Percentiles rank a stretch among this genome's conserved stretches.
These are phyloP conservation scores for Tuber brumale DNA, from an alignment of 495 filamentous ascomycete species.

Conservation along the genomic window DNA sequence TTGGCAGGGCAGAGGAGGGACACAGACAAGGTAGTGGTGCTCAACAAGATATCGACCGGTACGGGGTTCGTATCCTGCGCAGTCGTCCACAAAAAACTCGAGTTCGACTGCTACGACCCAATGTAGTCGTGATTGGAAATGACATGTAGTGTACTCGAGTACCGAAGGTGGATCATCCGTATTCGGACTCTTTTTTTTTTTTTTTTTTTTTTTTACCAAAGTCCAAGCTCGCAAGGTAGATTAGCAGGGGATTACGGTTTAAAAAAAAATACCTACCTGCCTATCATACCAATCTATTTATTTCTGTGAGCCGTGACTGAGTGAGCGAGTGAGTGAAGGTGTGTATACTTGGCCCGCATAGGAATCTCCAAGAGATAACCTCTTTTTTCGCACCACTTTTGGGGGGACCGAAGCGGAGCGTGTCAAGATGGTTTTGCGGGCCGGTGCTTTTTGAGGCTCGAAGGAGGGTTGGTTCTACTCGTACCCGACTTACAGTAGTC, in stretches of 20 bases:
- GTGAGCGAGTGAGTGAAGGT: neutral
- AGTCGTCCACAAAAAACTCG: neutral
- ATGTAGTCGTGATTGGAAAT: neutral
- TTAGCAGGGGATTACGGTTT: neutral
- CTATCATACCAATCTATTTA: neutral
- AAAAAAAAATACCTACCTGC: neutral
- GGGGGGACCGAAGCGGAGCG: neutral
- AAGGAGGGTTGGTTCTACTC: neutral
- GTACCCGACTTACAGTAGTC: neutral
- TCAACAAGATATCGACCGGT: neutral
- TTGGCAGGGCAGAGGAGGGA: neutral
- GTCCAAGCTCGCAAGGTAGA: neutral
- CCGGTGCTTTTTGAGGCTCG: neutral
- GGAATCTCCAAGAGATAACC: conserved; percentile 5
- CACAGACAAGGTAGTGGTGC: neutral
- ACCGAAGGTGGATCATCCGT: neutral
- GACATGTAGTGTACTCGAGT: no score
- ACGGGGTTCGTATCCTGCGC: neutral
- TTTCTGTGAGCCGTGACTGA: neutral
- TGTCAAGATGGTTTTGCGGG: neutral
- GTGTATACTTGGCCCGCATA: neutral
- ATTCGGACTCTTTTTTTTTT: neutral
- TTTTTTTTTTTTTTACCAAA: neutral
- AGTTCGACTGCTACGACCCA: neutral
- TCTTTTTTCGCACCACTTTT: neutral